A percentile compares a stretch with the other conserved stretches of the same genome.
These are phyloP conservation scores for Botrytis tulipae DNA, from an alignment of 2,329 filamentous ascomycete genomes.

Conservation along the genomic window DNA sequence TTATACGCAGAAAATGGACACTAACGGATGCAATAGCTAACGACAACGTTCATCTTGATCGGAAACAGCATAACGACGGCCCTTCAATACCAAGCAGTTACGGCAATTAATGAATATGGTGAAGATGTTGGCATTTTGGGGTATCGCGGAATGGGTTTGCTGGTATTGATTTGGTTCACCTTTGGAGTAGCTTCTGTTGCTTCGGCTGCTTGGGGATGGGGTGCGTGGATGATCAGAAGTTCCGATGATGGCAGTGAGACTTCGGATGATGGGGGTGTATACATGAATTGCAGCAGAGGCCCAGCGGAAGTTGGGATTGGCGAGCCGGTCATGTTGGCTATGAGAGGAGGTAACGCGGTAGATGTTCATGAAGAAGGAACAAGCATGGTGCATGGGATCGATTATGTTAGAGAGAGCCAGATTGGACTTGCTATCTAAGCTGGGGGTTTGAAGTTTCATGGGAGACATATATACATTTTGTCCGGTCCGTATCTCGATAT, in stretches of 20 bases:
- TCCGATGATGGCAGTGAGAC: background rate
- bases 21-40: background rate
- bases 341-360: background rate
- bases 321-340: background rate
- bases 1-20: background rate
- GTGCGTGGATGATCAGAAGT: background rate
- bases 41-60: background rate
- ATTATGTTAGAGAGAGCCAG: background rate
- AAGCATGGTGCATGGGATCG: background rate
- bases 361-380: no score
- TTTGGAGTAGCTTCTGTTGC: conserved; percentile 10
- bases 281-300: background rate
- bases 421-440: background rate
- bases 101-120: background rate
- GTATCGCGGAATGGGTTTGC: background rate
- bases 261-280: background rate
- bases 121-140: background rate
- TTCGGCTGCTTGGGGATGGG: background rate
- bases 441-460: no score
- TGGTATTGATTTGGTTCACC: conserved; percentile 2
- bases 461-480: background rate
- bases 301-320: no score
- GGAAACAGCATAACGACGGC: background rate
- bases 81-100: background rate
- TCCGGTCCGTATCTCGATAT: background rate